These are phyloP conservation scores for Verbascum thapsus DNA, from an alignment of 257 asterid genomes.

Conservation along the genomic window DNA sequence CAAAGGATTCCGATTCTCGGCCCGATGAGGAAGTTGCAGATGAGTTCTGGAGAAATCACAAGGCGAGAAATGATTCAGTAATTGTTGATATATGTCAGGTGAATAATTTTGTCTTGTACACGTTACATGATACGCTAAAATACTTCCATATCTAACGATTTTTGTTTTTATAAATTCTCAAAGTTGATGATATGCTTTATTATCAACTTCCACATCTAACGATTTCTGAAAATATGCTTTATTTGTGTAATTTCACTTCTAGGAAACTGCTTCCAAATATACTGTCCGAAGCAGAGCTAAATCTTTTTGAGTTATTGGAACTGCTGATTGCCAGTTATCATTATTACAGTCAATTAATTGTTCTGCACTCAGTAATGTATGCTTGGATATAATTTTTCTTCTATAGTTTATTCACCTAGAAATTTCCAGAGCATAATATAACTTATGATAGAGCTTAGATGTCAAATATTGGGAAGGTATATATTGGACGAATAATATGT, in stretches of 20 bases:
- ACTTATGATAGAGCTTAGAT: background rate
- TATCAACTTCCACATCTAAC: conserved; percentile 18
- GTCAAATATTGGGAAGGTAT: no score
- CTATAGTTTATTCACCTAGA: background rate
- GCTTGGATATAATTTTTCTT: conserved; percentile 1
- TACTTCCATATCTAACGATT: conserved; percentile 18
- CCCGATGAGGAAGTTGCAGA: conserved; percentile 93
- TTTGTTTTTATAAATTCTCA: no score
- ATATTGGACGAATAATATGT: background rate
- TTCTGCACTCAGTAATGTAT: background rate
- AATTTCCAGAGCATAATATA: background rate
- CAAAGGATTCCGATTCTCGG: conserved; percentile 78
- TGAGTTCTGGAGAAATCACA: conserved; percentile 93
- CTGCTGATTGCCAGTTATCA: background rate
- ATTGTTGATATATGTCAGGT: conserved; percentile 97
- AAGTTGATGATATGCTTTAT: background rate
- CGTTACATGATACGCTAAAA: background rate
- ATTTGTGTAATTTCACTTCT: background rate
- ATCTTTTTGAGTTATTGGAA: background rate
- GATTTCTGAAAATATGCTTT: background rate
- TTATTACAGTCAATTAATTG: background rate
- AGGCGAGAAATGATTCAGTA: conserved; percentile 89
- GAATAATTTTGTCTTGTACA: conserved; percentile 16
- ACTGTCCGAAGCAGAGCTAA: background rate
- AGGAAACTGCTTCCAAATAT: background rate